Conservation (phyloP, 2,329 filamentous ascomycete genomes). For the Cladorrhinum sp. region DNA sequence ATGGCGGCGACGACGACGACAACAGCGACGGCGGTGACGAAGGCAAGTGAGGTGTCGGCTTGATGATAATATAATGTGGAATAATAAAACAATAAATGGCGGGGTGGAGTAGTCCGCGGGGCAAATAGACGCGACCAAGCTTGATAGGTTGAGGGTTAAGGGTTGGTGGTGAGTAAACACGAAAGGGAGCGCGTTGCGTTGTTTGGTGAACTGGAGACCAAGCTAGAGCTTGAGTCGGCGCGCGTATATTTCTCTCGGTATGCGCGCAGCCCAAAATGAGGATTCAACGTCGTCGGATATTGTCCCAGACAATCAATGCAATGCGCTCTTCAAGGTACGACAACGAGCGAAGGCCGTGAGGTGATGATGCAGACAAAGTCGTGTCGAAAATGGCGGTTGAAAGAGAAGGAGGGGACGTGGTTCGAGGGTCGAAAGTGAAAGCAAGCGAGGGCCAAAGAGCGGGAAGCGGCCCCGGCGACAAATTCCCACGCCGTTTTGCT, state of each 20-base stretch:
- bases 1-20: slow-evolving; percentile 52
- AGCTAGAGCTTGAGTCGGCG: slow-evolving; percentile 12
- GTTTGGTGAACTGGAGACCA: slow-evolving; percentile 18
- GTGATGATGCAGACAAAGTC: not conserved
- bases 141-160: slow-evolving; percentile 6
- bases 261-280: slow-evolving; percentile 9
- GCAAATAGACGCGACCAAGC: slow-evolving; percentile 10
- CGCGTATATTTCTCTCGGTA: not conserved
- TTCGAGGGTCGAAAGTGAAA: slow-evolving; percentile 26
- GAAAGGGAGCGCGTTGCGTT: slow-evolving; percentile 20
- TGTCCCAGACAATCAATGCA: slow-evolving; percentile 15
- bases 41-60: not conserved
- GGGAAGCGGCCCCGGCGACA: slow-evolving; percentile 6
- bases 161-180: slow-evolving; percentile 25
- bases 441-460: slow-evolving; percentile 17
- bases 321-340: slow-evolving; percentile 10
- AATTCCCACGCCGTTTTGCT: slow-evolving; percentile 15
- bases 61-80: not conserved
- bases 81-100: not conserved
- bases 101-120: slow-evolving; percentile 5
- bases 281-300: slow-evolving; percentile 6
- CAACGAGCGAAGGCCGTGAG: not conserved
- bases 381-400: slow-evolving; percentile 1
- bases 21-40: not conserved
- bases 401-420: slow-evolving; percentile 5